Percentiles rank a stretch among this genome's conserved stretches.
phyloP scores from a whole-genome alignment of 2,329 filamentous ascomycete species.

The Raffaelea albimanens region DNA sequence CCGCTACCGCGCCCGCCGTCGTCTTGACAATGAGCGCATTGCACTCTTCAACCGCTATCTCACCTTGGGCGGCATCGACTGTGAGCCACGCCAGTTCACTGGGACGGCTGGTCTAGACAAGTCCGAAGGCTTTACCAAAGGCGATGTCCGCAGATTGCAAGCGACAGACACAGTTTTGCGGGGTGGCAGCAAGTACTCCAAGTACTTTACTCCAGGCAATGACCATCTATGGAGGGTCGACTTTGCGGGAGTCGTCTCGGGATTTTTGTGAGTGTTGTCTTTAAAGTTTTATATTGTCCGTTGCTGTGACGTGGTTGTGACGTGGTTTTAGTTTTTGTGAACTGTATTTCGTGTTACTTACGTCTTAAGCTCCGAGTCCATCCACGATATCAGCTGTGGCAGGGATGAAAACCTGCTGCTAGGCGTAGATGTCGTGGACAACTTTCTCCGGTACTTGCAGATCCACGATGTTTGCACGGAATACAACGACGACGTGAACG shows the following conservation, averaged over 20 bases:
- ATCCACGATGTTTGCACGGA: slow-evolving; percentile 83
- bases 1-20: slow-evolving; percentile 68
- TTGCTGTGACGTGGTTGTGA: neutral
- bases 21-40: slow-evolving; percentile 53
- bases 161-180: slow-evolving; percentile 52
- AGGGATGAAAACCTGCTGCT: slow-evolving; percentile 44
- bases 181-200: slow-evolving; percentile 23
- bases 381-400: slow-evolving; percentile 47
- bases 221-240: slow-evolving; percentile 64
- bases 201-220: slow-evolving; percentile 41
- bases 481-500: slow-evolving; percentile 55
- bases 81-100: slow-evolving; percentile 45
- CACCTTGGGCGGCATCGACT: slow-evolving; percentile 70
- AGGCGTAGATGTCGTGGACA: slow-evolving; percentile 61
- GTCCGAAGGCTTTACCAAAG: slow-evolving; percentile 50
- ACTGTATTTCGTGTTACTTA: neutral
- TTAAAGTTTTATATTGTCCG: neutral
- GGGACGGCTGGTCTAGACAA: slow-evolving; percentile 39
- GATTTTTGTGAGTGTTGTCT: slow-evolving; percentile 55
- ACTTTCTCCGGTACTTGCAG: slow-evolving; percentile 82
- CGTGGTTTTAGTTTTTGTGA: neutral
- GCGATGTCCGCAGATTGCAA: slow-evolving; percentile 54
- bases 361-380: slow-evolving; percentile 39
- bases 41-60: slow-evolving; percentile 73
- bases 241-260: slow-evolving; percentile 67